Evolutionary conservation across 2,329 filamentous ascomycete genomes (phyloP).

Genomic region (Phialophora chinensis): DNA sequence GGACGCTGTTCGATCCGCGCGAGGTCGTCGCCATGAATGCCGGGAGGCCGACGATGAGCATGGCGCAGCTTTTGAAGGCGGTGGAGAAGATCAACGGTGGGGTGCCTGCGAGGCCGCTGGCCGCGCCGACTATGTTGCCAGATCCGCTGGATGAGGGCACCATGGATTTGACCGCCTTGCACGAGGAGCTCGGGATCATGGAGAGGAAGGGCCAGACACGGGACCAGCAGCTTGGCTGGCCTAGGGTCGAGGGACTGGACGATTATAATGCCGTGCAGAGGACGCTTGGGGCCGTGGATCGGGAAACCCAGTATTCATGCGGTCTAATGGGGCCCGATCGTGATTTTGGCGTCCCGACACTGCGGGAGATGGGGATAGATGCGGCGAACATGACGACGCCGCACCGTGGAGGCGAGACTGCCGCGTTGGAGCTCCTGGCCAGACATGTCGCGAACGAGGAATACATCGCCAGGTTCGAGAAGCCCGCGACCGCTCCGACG

Average conservation of each 20-base stretch:
- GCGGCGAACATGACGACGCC: slow-evolving; percentile 63
- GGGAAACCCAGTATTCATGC: slow-evolving; percentile 62
- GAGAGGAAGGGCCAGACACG: slow-evolving; percentile 48
- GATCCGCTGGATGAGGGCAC: slow-evolving; percentile 62
- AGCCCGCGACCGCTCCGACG: slow-evolving; percentile 76
- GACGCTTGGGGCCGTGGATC: slow-evolving; percentile 42
- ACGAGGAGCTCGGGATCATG: slow-evolving; percentile 51
- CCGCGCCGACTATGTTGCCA: slow-evolving; percentile 65
- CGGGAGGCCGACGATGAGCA: slow-evolving; percentile 76
- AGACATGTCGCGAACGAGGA: slow-evolving; percentile 66
- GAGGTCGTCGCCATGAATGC: slow-evolving; percentile 69
- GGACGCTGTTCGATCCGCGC: slow-evolving; percentile 77
- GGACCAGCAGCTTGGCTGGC: neutral
- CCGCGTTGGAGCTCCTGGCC: slow-evolving; percentile 64
- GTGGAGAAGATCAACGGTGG: slow-evolving; percentile 59
- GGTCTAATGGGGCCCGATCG: slow-evolving; percentile 69
- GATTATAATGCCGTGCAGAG: slow-evolving; percentile 68
- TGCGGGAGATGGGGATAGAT: slow-evolving; percentile 72
- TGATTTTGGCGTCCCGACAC: slow-evolving; percentile 73
- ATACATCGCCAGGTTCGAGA: slow-evolving; percentile 76
- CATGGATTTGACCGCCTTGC: slow-evolving; percentile 54
- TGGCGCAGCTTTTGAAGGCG: slow-evolving; percentile 68
- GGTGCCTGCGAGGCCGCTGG: slow-evolving; percentile 65
- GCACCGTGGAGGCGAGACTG: slow-evolving; percentile 73
- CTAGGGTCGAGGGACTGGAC: slow-evolving; percentile 42